Base-by-base conservation (phyloP, 2,329 filamentous ascomycete species). In the Penicillium sp. region DNA sequence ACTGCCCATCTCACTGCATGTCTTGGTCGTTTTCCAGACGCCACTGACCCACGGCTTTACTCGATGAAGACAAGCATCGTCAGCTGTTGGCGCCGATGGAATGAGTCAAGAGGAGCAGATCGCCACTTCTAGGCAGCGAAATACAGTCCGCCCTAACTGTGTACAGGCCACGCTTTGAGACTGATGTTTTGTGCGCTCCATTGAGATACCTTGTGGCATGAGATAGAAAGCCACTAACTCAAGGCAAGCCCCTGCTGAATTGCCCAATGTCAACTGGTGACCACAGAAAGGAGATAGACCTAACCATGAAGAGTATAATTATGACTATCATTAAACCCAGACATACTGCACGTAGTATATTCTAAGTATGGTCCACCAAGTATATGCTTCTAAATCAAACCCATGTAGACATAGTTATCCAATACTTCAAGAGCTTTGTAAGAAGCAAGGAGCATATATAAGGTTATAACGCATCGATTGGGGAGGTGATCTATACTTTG, bases 41-140 rank as follows among this genome's bases (percentile, higher is more conserved):
- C 57, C 59, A 62, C 57, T 25, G 55, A 54, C 51, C 55, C 59
- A 59, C 50, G 54, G 29, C 31, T 5, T 26, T n/a, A 14, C 22
- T 49, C 44, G 20, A 27, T 12, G 26, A 25, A 25, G 29, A 20
- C 14, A 27, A 29, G 18, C 26, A 42, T 47, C 5, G 14, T 26
- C 49, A 31, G 40, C 44, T 48, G 37, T 35, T 23, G 26, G 43
- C 29, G 33, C 26, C 33, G 26, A 42, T 44, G 40, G 12, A 25
- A 27, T 50, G 52, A 31, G 46, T 12, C 26, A 43, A 14, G 25
- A 11, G 4, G 23, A 47, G 40, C 8, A 33, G 22, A 33, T 60
- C 41, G 61, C 61, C 62, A 65, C 57, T 49, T 15, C 26, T 29
- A 61, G 61, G 56, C 51, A 58, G 44, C 58, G 42, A 55, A 11